Evolutionary conservation across 768 basidiomycete species (phyloP).

Genomic region (Pleurotus cornucopiae): DNA sequence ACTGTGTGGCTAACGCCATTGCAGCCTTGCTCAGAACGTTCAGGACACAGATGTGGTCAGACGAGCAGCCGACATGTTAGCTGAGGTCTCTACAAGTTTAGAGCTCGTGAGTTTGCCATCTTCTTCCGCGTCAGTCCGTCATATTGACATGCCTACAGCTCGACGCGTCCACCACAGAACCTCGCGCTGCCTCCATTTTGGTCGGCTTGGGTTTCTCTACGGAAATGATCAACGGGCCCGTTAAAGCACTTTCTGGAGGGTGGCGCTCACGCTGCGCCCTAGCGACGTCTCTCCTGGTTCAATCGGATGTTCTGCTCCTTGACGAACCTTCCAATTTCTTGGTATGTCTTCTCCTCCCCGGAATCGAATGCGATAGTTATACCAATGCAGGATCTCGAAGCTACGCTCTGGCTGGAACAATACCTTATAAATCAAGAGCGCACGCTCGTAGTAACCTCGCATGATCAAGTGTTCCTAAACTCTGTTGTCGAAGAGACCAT

Average conservation of each 20-base stretch:
- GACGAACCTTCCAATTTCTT: constrained; percentile 56
- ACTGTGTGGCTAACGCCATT: constrained; percentile 1
- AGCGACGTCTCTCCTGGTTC: constrained; percentile 53
- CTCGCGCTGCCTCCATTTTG: constrained; percentile 49
- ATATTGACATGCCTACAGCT: constrained; percentile 18
- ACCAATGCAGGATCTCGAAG: constrained; percentile 35
- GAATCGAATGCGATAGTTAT: background rate
- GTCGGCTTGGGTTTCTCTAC: constrained; percentile 55
- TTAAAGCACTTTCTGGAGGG: constrained; percentile 53
- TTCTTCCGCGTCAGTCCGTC: background rate
- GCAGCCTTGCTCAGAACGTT: constrained; percentile 18
- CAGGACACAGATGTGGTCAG: constrained; percentile 15
- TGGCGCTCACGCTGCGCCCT: constrained; percentile 61
- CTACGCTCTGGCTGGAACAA: constrained; percentile 49
- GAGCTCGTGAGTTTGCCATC: constrained; percentile 15
- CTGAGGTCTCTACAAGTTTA: constrained; percentile 21
- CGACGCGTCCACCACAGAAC: constrained; percentile 37
- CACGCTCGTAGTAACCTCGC: constrained; percentile 57
- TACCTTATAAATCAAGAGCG: constrained; percentile 38
- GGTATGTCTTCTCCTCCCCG: background rate
- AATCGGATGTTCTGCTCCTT: constrained; percentile 52
- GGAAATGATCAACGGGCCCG: constrained; percentile 32
- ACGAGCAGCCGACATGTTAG: constrained; percentile 21
- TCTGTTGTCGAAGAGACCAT: constrained; percentile 58
- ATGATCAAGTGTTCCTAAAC: constrained; percentile 62